These are phyloP conservation scores for Stromatinia cepivora DNA, from an alignment of 2,329 filamentous ascomycete species.

Conservation along the genomic window DNA sequence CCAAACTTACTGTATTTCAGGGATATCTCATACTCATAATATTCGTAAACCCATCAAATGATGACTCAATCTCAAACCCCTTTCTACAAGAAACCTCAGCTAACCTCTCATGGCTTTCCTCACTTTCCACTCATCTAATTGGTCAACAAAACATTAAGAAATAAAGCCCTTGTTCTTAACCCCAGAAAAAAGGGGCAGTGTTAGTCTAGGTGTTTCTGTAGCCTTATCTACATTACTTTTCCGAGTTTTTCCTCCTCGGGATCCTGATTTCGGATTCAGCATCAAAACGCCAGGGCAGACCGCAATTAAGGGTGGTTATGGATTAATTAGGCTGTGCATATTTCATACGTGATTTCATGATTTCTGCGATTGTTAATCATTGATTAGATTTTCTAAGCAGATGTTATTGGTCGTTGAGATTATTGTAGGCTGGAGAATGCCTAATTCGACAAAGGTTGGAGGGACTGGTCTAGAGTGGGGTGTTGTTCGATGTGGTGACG, in stretches of 20 bases:
- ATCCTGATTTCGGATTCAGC: background rate
- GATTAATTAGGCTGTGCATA: background rate
- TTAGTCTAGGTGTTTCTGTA: background rate
- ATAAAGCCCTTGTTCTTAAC: background rate
- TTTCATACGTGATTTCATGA: background rate
- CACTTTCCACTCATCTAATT: background rate
- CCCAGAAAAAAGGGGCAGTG: conserved; percentile 8
- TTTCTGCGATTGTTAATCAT: background rate
- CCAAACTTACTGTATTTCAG: conserved; percentile 3
- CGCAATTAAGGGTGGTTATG: background rate
- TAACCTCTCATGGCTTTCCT: background rate
- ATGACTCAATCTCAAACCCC: conserved; percentile 14
- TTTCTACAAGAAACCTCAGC: background rate
- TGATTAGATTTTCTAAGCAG: background rate
- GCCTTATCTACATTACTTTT: background rate
- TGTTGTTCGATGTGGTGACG: background rate
- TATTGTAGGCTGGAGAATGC: background rate
- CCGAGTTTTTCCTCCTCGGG: background rate
- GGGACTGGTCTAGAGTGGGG: background rate
- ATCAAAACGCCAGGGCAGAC: conserved; percentile 16
- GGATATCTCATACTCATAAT: background rate
- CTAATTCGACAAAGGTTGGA: background rate
- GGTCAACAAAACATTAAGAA: background rate
- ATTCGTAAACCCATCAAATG: conserved; percentile 4
- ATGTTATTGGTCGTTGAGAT: background rate